Base-by-base conservation (phyloP, 139 green algal species). In the Pseudopediastrum boryanum region DNA sequence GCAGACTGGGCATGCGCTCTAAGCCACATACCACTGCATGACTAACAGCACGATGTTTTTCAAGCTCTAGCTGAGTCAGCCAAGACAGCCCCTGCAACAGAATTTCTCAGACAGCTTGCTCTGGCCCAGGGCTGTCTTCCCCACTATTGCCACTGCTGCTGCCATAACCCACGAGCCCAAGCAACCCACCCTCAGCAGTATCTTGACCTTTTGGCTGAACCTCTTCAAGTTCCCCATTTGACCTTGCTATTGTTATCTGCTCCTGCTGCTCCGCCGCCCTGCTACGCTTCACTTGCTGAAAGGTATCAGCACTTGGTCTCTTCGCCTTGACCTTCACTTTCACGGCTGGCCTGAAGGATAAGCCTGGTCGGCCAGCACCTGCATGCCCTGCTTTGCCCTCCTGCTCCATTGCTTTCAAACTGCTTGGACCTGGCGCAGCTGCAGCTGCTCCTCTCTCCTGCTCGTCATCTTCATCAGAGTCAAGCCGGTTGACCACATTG, bases 101-200 rank as follows among this genome's bases (percentile, higher is more conserved):
- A n/a, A n/a, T 29, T 52, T 48, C 19, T 46, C 50, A 16, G 13
- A 19, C 29, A 46, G 10, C 19, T 71, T 8, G 10, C 12, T 19
- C 33, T n/a, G n/a, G 16, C 63, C 33, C 13, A 7, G 9, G 23
- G 52, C 35, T 31, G 44, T 31, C 38, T n/a, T 19, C 29, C 3
- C 64, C 13, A 9, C 35, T 51, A 31, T 31, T n/a, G 35, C 35
- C 69, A 52, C 76, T 75, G 50, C 76, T 82, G 50, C 76, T 77
- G 58, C 86, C 87, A 8, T 46, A 56, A 21, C 82, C 85, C 16
- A 90, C 33, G 48, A 86, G n/a, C 27, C 77, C 84, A 29, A 66
- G 33, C 43, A 89, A 59, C 27, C 48, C 66, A 63, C 43, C 68
- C n/a, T n/a, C n/a, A n/a, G n/a, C n/a, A n/a, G n/a, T n/a, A n/a